Evolutionary conservation across 2,329 filamentous ascomycete genomes (phyloP), one percentile per base, ranked within the genome.

Genomic region (Penicillium thymicola): DNA sequence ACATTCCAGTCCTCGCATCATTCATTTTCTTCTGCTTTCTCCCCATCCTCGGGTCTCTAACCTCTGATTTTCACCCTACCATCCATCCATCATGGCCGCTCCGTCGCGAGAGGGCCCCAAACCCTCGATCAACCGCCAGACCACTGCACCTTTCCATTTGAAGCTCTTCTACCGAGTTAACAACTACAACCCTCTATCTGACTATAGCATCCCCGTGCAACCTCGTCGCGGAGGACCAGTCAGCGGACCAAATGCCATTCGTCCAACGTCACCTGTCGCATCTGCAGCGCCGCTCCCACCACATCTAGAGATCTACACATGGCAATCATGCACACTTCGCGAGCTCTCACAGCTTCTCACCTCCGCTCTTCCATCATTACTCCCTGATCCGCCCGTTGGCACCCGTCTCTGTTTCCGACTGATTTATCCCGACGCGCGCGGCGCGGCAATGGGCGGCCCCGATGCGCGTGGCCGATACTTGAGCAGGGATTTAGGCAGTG

Each of bases 401-500:
- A 93, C 92, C 9, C 86, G 93, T 52, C 81, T 97, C n/a, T 86
- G 85, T 59, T 97, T 94, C 76, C 88, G 92, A 46, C 83, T 96
- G 18, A 85, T 97, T 52, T 96, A 89, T 71, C 89, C 89, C 2
- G 91, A 96, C 73, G 84, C 89, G 25, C 79, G 57, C 67, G 75
- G 53, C 62, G 72, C 66, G 28, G 73, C 65, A 62, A 72, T 66
- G 61, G 73, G 70, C 51, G 74, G 72, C 21, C 62, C 65, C 18
- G 67, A 76, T 49, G 76, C 73, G 27, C 74, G 80, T 49, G 81
- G 84, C 60, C 83, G 87, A 32, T 96, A 89, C 75, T 81, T 88
- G 16, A 85, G 85, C 23, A 92, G 90, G 67, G 90, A 96, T 58
- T 80, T 97, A 0, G 93, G 93, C 0, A 92, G 86, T 65, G 82